Evolutionary conservation across 1,284 basidiomycete genomes (phyloP), one percentile per base, ranked within the genome.

Genomic region (Melampsora larici-populina): DNA sequence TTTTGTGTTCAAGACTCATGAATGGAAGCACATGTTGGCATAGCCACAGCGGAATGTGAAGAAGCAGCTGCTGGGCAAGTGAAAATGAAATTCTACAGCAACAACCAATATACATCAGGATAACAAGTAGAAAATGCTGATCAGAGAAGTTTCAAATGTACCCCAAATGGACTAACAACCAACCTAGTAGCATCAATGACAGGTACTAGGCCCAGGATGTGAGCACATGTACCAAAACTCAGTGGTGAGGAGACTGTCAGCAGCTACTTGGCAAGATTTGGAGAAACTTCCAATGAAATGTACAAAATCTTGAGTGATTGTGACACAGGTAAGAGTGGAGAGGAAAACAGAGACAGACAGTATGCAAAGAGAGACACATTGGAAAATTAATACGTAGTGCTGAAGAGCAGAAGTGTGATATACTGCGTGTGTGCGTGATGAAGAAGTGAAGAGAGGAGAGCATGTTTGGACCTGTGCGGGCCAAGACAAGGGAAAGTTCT

Each of bases 121-220:
- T 36, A 36, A 36, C 36, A 36, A 36, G 36, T 36, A 36, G 36
- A 36, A 36, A 9, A 36, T 36, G 36, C 5, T 36, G 36, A 36
- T 36, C 36, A 36, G 36, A 36, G 36, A 36, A 36, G 36, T 36
- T 36, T 9, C 36, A 9, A 62, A 24, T 55, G 18, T 73, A 73
- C 71, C 33, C 29, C 36, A 24, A 51, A 40, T 2, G 73, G 63
- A 8, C 43, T 6, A 5, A 75, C n/a, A 17, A 75, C 33, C 0
- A 64, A 75, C 24, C 63, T 64, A 17, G 17, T n/a, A 8, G 73
- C 51, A 6, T 48, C 63, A 17, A 75, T 18, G 48, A 75, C 46
- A 33, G 31, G 49, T 6, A 75, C n/a, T 17, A 75, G 21, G 9
- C 65, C 64, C 63, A 75, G 67, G 18, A 75, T 7, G 65, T 75